These are phyloP conservation scores for Apium graveolens DNA, from an alignment of 129 eudicot species.

Conservation along the genomic window DNA sequence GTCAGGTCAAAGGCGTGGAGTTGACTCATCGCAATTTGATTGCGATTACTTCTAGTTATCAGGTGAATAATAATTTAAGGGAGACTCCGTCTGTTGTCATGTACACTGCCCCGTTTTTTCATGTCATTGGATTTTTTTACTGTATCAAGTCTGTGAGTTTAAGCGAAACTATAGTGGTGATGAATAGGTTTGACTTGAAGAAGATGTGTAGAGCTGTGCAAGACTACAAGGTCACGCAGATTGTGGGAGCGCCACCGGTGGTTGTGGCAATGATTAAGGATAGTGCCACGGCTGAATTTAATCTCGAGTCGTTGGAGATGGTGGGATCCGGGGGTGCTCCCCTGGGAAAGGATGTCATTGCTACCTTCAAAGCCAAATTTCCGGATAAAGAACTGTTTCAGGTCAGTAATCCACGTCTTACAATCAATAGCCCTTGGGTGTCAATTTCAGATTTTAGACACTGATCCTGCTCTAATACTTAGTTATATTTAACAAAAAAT, in stretches of 20 bases:
- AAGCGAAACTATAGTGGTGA: conserved; percentile 18
- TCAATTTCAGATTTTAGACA: no score
- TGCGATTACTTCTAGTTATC: neutral
- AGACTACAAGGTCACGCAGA: conserved; percentile 19
- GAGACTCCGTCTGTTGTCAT: conserved; percentile 11
- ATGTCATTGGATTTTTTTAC: conserved; percentile 14
- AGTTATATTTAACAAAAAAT: no score
- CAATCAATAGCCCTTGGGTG: no score
- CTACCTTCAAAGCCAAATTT: conserved; percentile 10
- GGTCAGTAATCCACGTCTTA: conserved; percentile 15
- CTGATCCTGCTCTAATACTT: no score
- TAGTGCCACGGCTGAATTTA: neutral
- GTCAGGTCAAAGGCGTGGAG: conserved; percentile 21
- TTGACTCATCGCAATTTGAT: conserved; percentile 24
- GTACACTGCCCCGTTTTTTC: conserved; percentile 22
- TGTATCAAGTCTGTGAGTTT: conserved; percentile 22
- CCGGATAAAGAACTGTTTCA: conserved; percentile 14
- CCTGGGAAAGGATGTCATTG: conserved; percentile 13
- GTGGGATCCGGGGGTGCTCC: conserved; percentile 28
- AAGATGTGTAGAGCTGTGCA: conserved; percentile 25
- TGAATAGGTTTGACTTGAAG: conserved; percentile 21
- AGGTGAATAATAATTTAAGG: neutral
- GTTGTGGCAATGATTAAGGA: conserved; percentile 29
- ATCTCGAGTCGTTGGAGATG: conserved; percentile 22
- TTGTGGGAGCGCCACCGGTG: conserved; percentile 25